Evolutionary conservation across 768 basidiomycete genomes (phyloP), one percentile per base, ranked within the genome.

Genomic region (Epithele typhae): DNA sequence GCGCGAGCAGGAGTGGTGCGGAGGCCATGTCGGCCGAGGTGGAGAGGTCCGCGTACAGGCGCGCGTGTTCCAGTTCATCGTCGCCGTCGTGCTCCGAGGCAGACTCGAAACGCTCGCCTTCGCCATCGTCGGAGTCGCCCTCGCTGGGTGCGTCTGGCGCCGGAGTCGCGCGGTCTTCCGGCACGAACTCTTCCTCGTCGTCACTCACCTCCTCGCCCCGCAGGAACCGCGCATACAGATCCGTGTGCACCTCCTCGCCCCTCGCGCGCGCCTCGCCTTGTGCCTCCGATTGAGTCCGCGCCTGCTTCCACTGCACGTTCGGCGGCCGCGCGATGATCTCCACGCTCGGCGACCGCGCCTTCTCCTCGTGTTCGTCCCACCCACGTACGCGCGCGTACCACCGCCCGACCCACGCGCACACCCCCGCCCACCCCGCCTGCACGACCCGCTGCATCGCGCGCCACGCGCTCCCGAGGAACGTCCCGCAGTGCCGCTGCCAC

Each of bases 161-260:
- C 27, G 43, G 23, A 14, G 21, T 42, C 22, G 36, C 25, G 30
- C 25, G 25, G 17, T n/a, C 35, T 7, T 30, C 27, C 27, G 59
- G 64, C 17, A 49, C 49, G 45, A 61, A 71, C 2, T 72, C 73
- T 14, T 71, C 72, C 42, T 75, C 75, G 39, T 77, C 75, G 46
- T 78, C 77, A 47, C 66, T 71, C 15, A 79, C 57, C 5, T 58
- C 67, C 43, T 85, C 83, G 10, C 82, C 85, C 14, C 74, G 68
- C 50, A 85, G 64, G 55, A 87, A 87, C 25, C 75, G 68, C 48
- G 65, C 62, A 59, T 85, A 86, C 2, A 75, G 47, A 30, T 72
- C 70, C 22, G 58, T 64, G 4, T 72, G n/a, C n/a, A n/a, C 70
- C 19, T 53, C 66, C 36, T 50, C 51, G 14, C 24, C 25, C 10